phyloP scores from a whole-genome alignment of 1,139 yeast species.

The Geotrichum europaeum region DNA sequence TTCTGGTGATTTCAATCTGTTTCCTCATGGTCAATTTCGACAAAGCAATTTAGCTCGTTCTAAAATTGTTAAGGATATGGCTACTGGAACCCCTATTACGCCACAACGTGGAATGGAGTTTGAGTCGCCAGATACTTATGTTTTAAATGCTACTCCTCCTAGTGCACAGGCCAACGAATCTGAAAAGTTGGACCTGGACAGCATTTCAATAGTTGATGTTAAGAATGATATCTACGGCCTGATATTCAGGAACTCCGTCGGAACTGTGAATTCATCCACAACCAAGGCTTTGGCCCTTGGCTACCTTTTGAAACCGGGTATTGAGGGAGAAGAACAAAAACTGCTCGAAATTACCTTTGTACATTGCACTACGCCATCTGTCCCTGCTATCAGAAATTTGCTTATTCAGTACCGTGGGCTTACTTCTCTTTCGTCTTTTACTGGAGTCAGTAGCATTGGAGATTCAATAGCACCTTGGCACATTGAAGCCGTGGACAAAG shows the following conservation, averaged over 20 bases:
- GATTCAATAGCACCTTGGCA: slow-evolving; percentile 72
- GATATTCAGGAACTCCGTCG: slow-evolving; percentile 37
- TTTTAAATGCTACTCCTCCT: slow-evolving; percentile 33
- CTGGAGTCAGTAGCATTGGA: slow-evolving; percentile 38
- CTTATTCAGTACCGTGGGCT: slow-evolving; percentile 64
- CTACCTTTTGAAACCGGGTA: slow-evolving; percentile 47
- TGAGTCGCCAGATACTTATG: slow-evolving; percentile 41
- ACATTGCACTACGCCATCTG: slow-evolving; percentile 29
- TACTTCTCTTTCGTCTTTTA: slow-evolving; percentile 45
- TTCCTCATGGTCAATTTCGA: slow-evolving; percentile 26
- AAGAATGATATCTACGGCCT: slow-evolving; percentile 55
- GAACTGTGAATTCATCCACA: slow-evolving; percentile 11
- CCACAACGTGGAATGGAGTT: slow-evolving; percentile 31
- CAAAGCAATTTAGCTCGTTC: slow-evolving; percentile 11
- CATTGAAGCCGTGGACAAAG: slow-evolving; percentile 65
- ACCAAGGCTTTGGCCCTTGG: slow-evolving; percentile 43
- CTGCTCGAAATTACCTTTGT: slow-evolving; percentile 32
- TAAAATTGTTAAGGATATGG: not conserved
- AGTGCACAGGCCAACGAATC: slow-evolving; percentile 24
- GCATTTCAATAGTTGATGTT: slow-evolving; percentile 29
- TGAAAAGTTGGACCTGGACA: slow-evolving; percentile 22
- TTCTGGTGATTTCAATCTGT: slow-evolving; percentile 28
- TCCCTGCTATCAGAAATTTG: slow-evolving; percentile 48
- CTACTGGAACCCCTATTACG: slow-evolving; percentile 27
- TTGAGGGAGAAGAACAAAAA: slow-evolving; percentile 18